These are phyloP conservation scores for Ophiostoma populinum DNA, from an alignment of 2,329 filamentous ascomycete genomes.

Conservation along the genomic window DNA sequence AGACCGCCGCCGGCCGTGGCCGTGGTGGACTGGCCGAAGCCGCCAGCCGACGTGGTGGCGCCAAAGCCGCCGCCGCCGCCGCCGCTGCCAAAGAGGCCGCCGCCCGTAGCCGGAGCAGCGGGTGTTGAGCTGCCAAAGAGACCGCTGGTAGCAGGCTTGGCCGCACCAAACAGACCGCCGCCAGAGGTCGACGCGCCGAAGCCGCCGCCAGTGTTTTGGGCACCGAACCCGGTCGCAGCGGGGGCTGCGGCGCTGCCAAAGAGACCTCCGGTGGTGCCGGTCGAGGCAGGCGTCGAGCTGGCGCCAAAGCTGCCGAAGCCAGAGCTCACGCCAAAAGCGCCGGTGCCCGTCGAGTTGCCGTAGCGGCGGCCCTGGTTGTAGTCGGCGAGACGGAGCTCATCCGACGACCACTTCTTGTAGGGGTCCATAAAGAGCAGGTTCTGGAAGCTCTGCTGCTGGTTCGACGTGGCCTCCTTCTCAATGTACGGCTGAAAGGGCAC, in stretches of 20 bases:
- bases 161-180: slow-evolving; percentile 23
- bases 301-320: slow-evolving; percentile 33
- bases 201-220: slow-evolving; percentile 7
- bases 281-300: slow-evolving; percentile 20
- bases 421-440: slow-evolving; percentile 63
- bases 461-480: slow-evolving; percentile 53
- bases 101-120: background rate
- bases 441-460: slow-evolving; percentile 48
- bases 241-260: slow-evolving; percentile 23
- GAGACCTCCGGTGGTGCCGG: slow-evolving; percentile 19
- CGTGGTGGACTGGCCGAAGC: slow-evolving; percentile 13
- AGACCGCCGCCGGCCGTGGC: slow-evolving; percentile 14
- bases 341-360: slow-evolving; percentile 60
- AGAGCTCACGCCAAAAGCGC: slow-evolving; percentile 57
- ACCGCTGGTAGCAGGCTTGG: slow-evolving; percentile 10
- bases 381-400: slow-evolving; percentile 66
- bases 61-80: slow-evolving; percentile 14
- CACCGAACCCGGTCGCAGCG: slow-evolving; percentile 20
- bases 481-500: slow-evolving; percentile 50
- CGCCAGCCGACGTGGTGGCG: slow-evolving; percentile 7
- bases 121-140: slow-evolving; percentile 21
- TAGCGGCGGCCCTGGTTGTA: slow-evolving; percentile 74
- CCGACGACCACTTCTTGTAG: slow-evolving; percentile 83
- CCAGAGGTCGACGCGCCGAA: slow-evolving; percentile 13
- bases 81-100: slow-evolving; percentile 4